Percentiles rank a stretch among this genome's conserved stretches.
Evolutionary conservation across 2,329 filamentous ascomycete species (phyloP).

Genomic region (Alternaria consortialis): DNA sequence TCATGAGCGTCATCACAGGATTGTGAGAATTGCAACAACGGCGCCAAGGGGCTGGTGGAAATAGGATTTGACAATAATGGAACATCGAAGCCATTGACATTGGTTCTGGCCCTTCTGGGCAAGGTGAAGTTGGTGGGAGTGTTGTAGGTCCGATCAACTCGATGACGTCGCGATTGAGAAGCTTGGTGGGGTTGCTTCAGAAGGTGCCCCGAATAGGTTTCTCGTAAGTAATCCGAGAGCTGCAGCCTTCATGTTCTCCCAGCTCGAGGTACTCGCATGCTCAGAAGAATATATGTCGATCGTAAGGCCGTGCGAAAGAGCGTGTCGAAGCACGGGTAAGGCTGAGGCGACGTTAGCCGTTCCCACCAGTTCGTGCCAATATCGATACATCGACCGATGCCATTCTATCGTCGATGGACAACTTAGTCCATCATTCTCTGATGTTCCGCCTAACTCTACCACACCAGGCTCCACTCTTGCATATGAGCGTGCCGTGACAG

Average conservation of each 20-base stretch:
- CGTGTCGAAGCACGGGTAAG: slow-evolving; percentile 9
- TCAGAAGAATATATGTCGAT: neutral
- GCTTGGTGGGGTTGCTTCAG: neutral
- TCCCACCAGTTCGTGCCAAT: slow-evolving; percentile 15
- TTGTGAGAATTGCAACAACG: neutral
- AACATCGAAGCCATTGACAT: neutral
- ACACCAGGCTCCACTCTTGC: slow-evolving; percentile 26
- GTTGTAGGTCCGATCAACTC: neutral
- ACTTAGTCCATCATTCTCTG: neutral
- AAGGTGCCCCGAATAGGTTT: neutral
- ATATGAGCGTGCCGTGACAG: slow-evolving; percentile 28
- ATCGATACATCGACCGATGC: slow-evolving; percentile 6
- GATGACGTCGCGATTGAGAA: neutral
- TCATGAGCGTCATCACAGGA: slow-evolving; percentile 23
- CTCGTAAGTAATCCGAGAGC: neutral
- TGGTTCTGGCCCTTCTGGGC: neutral
- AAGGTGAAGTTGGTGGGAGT: neutral
- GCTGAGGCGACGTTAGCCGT: slow-evolving; percentile 12
- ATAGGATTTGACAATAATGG: slow-evolving; percentile 8
- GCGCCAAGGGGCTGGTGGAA: neutral
- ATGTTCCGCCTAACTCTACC: slow-evolving; percentile 1
- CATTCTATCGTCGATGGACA: slow-evolving; percentile 7
- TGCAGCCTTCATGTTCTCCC: neutral
- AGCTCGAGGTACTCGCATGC: neutral
- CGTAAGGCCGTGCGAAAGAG: slow-evolving; percentile 3